Base-by-base conservation (phyloP, 2,329 filamentous ascomycete genomes). In the Lecanoromycetidae sp. region DNA sequence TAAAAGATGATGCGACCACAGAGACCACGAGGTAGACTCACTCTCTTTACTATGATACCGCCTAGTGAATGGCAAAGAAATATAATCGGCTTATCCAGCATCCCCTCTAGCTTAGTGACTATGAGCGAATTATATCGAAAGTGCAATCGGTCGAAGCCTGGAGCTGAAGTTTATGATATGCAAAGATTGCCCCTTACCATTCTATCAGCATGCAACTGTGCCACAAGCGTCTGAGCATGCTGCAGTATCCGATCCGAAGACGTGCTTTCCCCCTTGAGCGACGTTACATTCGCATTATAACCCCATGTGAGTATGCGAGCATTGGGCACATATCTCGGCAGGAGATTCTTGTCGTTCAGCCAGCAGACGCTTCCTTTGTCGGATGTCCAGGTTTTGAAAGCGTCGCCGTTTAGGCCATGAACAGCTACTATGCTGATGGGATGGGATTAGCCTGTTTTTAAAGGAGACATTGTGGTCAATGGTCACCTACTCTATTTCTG, bases 31-130 rank as follows among this genome's bases (percentile, higher is more conserved):
- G 60, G n/a, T n/a, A n/a, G n/a, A n/a, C n/a, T n/a, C n/a, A 66
- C 63, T 48, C 60, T 57, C 51, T 66, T 66, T 7, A 67, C 60
- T 46, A 68, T 58, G 36, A 67, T 63, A 4, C 65, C 65, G 27
- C 65, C 65, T 12, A 67, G 56, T n/a, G 63, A 66, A 48, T 67
- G 63, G 34, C 62, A 66, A n/a, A 67, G 37, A 52, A 67, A 68
- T 26, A 67, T 62, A 13, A 67, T 62, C 2, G 64, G 65, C 46
- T 58, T 58, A 29, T 60, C 44, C 15, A 46, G 49, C 27, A 56
- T 57, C 45, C 57, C 52, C 50, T 63, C 59, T 19, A 51, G 49
- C 25, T 48, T 13, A 23, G n/a, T n/a, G n/a, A n/a, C n/a, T n/a
- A n/a, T n/a, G n/a, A n/a, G n/a, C n/a, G n/a, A n/a, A n/a, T n/a